Evolutionary conservation across 148 eudicot genomes (phyloP).

Genomic region (Silene conica): DNA sequence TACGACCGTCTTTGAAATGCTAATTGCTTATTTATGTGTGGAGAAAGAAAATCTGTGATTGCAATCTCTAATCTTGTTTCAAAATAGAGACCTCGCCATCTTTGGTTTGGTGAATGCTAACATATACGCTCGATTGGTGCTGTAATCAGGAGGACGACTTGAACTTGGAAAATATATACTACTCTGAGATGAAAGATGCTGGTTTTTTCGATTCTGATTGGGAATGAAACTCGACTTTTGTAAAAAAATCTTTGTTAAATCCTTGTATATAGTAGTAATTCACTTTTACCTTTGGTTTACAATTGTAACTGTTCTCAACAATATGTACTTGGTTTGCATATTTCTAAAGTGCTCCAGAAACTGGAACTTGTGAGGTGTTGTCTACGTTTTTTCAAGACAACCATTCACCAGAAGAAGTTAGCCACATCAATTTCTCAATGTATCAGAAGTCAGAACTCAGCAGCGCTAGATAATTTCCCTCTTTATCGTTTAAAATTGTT

Average conservation of each 20-base stretch:
- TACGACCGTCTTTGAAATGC: background rate
- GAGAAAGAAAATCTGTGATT: background rate
- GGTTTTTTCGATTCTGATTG: conserved; percentile 69
- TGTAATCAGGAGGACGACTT: conserved; percentile 55
- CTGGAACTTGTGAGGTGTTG: background rate
- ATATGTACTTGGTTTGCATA: background rate
- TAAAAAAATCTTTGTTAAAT: conserved; percentile 6
- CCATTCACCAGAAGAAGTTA: no score
- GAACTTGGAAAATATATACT: conserved; percentile 62
- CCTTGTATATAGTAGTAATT: conserved; percentile 35
- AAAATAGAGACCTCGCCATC: background rate
- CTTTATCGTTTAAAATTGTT: no score
- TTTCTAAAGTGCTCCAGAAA: background rate
- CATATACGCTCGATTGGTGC: background rate
- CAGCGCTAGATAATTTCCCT: no score
- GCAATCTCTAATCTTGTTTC: conserved; percentile 2
- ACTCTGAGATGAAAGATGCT: conserved; percentile 82
- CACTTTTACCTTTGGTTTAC: background rate
- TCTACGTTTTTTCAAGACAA: background rate
- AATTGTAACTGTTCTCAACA: conserved; percentile 1
- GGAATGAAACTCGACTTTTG: conserved; percentile 32
- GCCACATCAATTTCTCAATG: no score
- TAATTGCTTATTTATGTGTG: background rate
- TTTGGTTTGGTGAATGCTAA: background rate
- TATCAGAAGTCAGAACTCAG: no score